Evolutionary conservation across 2,329 filamentous ascomycete species (phyloP), one percentile per base, ranked within the genome.

Genomic region (Calycina herbarum): DNA sequence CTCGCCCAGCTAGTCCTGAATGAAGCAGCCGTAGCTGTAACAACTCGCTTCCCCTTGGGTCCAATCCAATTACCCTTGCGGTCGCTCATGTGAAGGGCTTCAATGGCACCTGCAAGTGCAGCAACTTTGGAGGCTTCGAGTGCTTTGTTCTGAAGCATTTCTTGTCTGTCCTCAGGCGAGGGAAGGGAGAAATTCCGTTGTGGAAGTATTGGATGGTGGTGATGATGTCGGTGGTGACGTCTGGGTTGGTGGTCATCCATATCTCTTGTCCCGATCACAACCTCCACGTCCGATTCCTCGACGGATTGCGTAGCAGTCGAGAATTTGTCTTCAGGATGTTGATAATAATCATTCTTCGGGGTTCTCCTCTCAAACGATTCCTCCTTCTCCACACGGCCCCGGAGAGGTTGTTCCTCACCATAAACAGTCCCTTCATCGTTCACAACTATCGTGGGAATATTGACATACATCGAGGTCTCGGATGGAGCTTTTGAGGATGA

Each of bases 51-150:
- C 2, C 69, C 68, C 56, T 69, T 69, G 5, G 31, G 24, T 7
- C 74, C 66, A 78, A 75, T 31, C 75, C 77, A 40, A 74, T 80
- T 62, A 79, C 80, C 62, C 71, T 80, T 24, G 78, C 78, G 68
- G 69, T 82, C 59, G 71, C 75, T 8, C 79, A 80, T 67, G 78
- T 79, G 0, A 69, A 78, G 59, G 76, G 79, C 59, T 70, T 82
- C 69, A 61, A 80, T 70, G 65, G 79, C 63, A 57, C 79, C 74
- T 0, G 77, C 76, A 5, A 74, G 67, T 5, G 72, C 67, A 29
- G 64, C 66, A 5, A 72, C 69, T 60, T 74, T 71, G 17, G 71
- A 72, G 0, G 68, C 72, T 11, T 75, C 72, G 1, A 69, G 63
- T 8, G 72, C 70, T 27, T 68, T 64, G 8, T 33, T 27, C 3